phyloP scores from a whole-genome alignment of 371 early-diverging fungal genomes.

The Rhizopus arrhizus region DNA sequence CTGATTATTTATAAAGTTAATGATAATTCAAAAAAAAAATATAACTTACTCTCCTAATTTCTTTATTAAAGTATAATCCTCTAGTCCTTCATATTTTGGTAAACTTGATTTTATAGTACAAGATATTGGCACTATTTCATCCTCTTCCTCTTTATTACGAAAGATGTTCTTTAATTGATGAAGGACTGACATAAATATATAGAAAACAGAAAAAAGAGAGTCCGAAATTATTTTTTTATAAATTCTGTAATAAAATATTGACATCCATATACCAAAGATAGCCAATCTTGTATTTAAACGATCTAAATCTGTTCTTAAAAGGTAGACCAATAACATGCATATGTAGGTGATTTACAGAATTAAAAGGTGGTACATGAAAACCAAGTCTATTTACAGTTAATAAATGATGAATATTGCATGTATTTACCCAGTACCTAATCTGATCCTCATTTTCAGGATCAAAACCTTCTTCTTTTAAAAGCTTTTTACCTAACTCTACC shows the following conservation, averaged over 20 bases:
- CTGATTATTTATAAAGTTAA: conserved; percentile 34
- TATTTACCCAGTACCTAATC: conserved; percentile 15
- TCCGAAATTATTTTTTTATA: conserved; percentile 10
- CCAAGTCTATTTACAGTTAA: conserved; percentile 41
- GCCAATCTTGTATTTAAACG: conserved; percentile 28
- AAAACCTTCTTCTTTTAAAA: conserved; percentile 46
- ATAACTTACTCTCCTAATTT: conserved; percentile 73
- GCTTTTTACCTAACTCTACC: conserved; percentile 38
- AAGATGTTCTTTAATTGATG: conserved; percentile 52
- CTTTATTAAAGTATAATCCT: conserved; percentile 51
- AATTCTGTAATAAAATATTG: conserved; percentile 8
- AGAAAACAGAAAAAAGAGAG: conserved; percentile 11
- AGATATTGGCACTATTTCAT: conserved; percentile 22
- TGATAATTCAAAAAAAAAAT: neutral
- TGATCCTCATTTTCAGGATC: conserved; percentile 30
- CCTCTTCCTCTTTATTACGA: conserved; percentile 14
- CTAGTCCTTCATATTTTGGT: conserved; percentile 58
- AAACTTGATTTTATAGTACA: conserved; percentile 33
- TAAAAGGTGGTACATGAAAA: conserved; percentile 74
- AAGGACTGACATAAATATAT: conserved; percentile 40
- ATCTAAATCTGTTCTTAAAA: conserved; percentile 40
- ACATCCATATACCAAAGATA: conserved; percentile 39
- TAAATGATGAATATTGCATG: neutral
- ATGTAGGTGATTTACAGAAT: conserved; percentile 62
- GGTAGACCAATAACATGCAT: conserved; percentile 62